phyloP scores from a whole-genome alignment of 2,329 filamentous ascomycete species.

The Alternaria triticimaculans region DNA sequence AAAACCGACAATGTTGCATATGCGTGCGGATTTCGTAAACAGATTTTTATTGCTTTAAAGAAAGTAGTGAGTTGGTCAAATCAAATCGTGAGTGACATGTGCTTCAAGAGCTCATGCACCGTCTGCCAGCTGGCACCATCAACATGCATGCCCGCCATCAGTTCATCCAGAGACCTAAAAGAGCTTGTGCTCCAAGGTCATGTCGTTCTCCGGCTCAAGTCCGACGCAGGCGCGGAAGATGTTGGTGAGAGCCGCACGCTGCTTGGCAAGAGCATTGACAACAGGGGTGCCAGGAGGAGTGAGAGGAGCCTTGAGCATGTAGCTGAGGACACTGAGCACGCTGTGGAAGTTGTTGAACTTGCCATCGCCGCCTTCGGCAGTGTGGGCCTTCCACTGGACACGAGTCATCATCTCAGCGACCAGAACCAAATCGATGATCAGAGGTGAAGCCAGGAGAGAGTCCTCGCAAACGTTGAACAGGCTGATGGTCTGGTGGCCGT shows the following conservation, averaged over 20 bases:
- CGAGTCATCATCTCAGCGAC: slow-evolving; percentile 98
- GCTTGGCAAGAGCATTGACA: slow-evolving; percentile 93
- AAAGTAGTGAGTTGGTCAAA: slow-evolving; percentile 37
- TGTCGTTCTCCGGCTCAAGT: slow-evolving; percentile 95
- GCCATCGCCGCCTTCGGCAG: slow-evolving; percentile 59
- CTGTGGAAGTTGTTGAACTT: slow-evolving; percentile 96
- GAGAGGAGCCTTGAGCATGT: slow-evolving; percentile 96
- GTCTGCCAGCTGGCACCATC: not conserved
- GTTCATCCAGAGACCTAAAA: slow-evolving; percentile 56
- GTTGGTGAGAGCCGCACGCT: slow-evolving; percentile 92
- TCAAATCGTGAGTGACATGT: not conserved
- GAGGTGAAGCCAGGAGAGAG: slow-evolving; percentile 89
- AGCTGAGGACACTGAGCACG: slow-evolving; percentile 95
- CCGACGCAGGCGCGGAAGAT: slow-evolving; percentile 98
- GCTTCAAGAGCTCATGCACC: not conserved
- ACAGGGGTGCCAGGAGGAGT: slow-evolving; percentile 95
- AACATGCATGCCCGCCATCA: not conserved
- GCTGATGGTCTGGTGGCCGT: slow-evolving; percentile 96
- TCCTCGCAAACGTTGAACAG: slow-evolving; percentile 99
- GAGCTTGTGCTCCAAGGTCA: slow-evolving; percentile 99
- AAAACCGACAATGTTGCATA: not conserved
- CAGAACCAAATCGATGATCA: slow-evolving; percentile 96
- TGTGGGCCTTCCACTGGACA: slow-evolving; percentile 81
- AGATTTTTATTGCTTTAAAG: slow-evolving; percentile 24
- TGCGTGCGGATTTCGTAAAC: not conserved